A percentile compares a stretch with the other conserved stretches of the same genome.
phyloP scores from a whole-genome alignment of 345 rosid species.

The Eutrema heterophyllum region DNA sequence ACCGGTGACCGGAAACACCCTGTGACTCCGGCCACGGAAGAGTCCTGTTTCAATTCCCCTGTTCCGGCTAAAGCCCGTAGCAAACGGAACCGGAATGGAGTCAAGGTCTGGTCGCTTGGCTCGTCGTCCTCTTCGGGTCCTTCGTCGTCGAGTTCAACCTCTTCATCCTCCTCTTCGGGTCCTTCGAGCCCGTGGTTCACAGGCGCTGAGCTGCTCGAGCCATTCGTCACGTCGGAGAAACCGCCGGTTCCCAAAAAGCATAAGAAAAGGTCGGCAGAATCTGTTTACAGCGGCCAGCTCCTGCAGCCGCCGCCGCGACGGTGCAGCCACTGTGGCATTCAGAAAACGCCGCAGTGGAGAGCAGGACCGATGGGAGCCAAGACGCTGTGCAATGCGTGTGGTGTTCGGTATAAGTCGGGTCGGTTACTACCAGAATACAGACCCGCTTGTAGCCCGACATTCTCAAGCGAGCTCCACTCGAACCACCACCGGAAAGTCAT shows the following conservation, averaged over 20 bases:
- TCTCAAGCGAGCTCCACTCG: constrained; percentile 33
- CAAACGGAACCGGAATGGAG: constrained; percentile 63
- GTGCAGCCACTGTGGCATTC: constrained; percentile 37
- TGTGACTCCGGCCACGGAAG: constrained; percentile 18
- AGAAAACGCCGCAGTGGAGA: constrained; percentile 45
- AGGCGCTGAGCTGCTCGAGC: constrained; percentile 26
- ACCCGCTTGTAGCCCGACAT: constrained; percentile 51
- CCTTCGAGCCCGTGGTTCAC: constrained; percentile 23
- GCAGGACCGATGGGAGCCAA: constrained; percentile 43
- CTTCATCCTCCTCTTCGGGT: constrained; percentile 29
- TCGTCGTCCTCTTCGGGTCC: constrained; percentile 44
- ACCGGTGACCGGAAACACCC: constrained; percentile 30
- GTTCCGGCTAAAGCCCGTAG: constrained; percentile 83
- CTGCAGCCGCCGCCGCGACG: constrained; percentile 26
- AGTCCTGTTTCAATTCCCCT: constrained; percentile 32
- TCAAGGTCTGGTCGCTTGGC: constrained; percentile 55
- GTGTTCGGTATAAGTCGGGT: constrained; percentile 43
- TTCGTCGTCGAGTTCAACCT: constrained; percentile 24
- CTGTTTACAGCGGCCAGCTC: constrained; percentile 4
- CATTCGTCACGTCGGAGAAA: constrained; percentile 17
- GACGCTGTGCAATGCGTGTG: constrained; percentile 48
- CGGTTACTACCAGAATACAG: constrained; percentile 41
- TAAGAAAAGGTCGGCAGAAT: constrained; percentile 35
- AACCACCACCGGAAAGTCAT: constrained; percentile 40
- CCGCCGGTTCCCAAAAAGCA: constrained; percentile 40